A percentile compares a stretch with the other conserved stretches of the same genome.
phyloP scores from a whole-genome alignment of 306 rosid genomes.

The Styphnolobium japonicum region DNA sequence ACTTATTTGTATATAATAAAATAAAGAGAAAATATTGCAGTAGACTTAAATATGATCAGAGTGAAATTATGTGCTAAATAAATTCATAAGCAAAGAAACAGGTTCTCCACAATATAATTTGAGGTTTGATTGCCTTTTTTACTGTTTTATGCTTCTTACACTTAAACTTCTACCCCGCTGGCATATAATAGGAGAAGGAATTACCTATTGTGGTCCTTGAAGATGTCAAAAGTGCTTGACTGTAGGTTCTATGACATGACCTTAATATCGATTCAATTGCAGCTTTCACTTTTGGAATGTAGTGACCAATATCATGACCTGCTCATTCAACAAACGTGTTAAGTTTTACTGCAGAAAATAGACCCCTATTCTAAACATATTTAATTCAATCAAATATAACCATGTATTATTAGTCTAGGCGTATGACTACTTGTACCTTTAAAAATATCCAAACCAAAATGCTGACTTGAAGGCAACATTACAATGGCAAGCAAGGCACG shows the following conservation, averaged over 20 bases:
- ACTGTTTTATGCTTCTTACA: slow-evolving; percentile 10
- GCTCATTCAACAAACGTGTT: slow-evolving; percentile 38
- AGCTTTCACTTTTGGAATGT: slow-evolving; percentile 93
- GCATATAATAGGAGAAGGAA: slow-evolving; percentile 27
- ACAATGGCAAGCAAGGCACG: slow-evolving; percentile 97
- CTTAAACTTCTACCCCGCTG: slow-evolving; percentile 16
- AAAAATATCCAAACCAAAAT: slow-evolving; percentile 81
- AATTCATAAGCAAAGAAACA: neutral
- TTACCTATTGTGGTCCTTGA: slow-evolving; percentile 91
- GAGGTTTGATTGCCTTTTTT: neutral
- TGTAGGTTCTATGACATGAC: slow-evolving; percentile 77
- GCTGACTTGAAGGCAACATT: slow-evolving; percentile 80
- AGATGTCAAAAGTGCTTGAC: slow-evolving; percentile 97
- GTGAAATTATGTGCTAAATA: neutral
- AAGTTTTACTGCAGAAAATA: slow-evolving; percentile 16
- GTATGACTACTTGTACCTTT: slow-evolving; percentile 55
- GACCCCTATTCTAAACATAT: slow-evolving; percentile 14
- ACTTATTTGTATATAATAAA: neutral
- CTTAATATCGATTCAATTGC: slow-evolving; percentile 91
- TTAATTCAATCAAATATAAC: neutral
- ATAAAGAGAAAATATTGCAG: neutral
- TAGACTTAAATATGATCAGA: neutral
- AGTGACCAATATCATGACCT: slow-evolving; percentile 94
- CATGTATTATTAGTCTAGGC: slow-evolving; percentile 11
- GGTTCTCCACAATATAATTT: neutral